phyloP scores from a whole-genome alignment of 2,329 filamentous ascomycete species.

The Pseudogymnoascus sp. region DNA sequence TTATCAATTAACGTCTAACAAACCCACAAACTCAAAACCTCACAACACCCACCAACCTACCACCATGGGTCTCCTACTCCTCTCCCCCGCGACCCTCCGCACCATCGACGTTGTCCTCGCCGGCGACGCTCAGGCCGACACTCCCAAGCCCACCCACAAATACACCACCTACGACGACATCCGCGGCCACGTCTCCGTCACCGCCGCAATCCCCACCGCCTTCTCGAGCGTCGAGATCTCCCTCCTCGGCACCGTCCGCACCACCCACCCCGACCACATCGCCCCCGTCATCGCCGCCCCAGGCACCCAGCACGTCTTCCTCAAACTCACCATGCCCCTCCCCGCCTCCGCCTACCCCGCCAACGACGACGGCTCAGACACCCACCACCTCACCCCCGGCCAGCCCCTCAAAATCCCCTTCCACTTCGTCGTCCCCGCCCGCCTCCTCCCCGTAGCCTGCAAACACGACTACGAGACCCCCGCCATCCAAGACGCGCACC shows the following conservation, averaged over 20 bases:
- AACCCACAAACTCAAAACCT: neutral
- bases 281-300: neutral
- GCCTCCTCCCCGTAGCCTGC: slow-evolving; percentile 24
- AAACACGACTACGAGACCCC: slow-evolving; percentile 14
- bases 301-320: slow-evolving; percentile 21
- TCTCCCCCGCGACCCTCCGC: neutral
- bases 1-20: neutral
- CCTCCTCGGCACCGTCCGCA: neutral
- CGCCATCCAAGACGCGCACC: slow-evolving; percentile 23
- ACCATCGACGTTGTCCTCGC: neutral
- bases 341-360: slow-evolving; percentile 22
- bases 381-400: slow-evolving; percentile 13
- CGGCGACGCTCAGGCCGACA: neutral
- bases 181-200: neutral
- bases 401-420: slow-evolving; percentile 24
- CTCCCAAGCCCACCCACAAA: neutral
- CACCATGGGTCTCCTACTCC: neutral
- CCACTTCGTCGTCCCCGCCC: slow-evolving; percentile 27
- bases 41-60: neutral
- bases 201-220: neutral
- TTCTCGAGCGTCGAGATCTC: neutral
- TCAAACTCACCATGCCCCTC: slow-evolving; percentile 28
- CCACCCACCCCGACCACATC: neutral
- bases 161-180: slow-evolving; percentile 5
- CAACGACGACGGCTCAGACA: slow-evolving; percentile 1